These are phyloP conservation scores for Castanospermum australe DNA, from an alignment of 306 rosid genomes.

Conservation along the genomic window DNA sequence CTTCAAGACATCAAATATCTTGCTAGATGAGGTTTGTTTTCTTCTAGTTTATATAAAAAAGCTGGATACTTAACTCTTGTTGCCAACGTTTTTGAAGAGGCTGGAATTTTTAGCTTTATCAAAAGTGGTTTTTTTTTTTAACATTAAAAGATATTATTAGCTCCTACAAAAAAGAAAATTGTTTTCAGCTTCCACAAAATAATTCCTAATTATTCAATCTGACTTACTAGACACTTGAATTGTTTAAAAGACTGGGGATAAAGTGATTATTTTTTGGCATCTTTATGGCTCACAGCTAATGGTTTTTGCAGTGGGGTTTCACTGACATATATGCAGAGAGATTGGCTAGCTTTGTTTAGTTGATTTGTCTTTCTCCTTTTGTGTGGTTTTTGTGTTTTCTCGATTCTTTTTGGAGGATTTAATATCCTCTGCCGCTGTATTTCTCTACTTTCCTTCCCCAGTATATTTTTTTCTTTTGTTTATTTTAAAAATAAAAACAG, in stretches of 20 bases:
- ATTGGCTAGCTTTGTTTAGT: constrained; percentile 1
- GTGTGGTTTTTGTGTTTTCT: neutral
- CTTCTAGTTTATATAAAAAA: constrained; percentile 6
- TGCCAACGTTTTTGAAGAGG: neutral
- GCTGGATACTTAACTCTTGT: neutral
- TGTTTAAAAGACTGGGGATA: neutral
- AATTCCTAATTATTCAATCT: constrained; percentile 12
- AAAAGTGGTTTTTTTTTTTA: neutral
- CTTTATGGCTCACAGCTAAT: constrained; percentile 15
- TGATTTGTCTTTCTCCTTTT: constrained; percentile 4
- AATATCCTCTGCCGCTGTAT: neutral
- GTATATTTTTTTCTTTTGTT: constrained; percentile 1
- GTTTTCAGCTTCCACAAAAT: neutral
- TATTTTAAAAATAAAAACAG: neutral
- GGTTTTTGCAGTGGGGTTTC: constrained; percentile 1
- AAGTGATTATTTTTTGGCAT: constrained; percentile 5
- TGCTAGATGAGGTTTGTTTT: constrained; percentile 82
- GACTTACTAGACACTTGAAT: neutral
- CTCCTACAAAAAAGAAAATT: neutral
- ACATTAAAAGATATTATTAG: neutral
- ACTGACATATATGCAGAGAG: neutral
- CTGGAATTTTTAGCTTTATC: neutral
- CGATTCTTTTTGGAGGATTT: neutral
- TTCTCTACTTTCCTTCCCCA: neutral
- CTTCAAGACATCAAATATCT: constrained; percentile 95